Base-by-base conservation (phyloP, 1,284 basidiomycete genomes). In the Athelia sp. region DNA sequence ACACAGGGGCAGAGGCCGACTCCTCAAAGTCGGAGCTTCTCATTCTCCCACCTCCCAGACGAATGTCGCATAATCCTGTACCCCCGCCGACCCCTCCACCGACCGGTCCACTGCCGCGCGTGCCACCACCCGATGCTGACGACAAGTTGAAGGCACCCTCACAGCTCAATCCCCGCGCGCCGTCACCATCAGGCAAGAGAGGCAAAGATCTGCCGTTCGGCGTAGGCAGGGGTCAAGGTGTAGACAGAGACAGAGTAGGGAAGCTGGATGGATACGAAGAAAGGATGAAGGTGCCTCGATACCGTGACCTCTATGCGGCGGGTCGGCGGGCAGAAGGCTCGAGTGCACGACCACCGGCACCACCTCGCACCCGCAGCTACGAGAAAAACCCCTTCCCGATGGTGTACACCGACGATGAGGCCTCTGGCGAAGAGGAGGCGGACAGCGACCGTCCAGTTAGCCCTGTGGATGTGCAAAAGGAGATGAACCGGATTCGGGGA, bases 51-150 rank as follows among this genome's bases (percentile, higher is more conserved):
- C 50, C 52, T 43, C 69, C 71, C 3, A 71, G 65, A 50, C 67
- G 70, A n/a, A 61, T 76, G 3, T 70, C 72, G 1, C 73, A 77
- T 57, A 76, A 76, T 52, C 76, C 78, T 52, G 65, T 80, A n/a
- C 77, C 77, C 3, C 78, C 77, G 1, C 76, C 77, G 8, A 79
- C 72, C 52, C 78, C 78, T 3, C 76, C 79, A 0, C 79, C 78
- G 1, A 61, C 60, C 21, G 72, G 69, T 0, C 78, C 78, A 1
- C 56, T 80, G 14, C 78, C 78, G 1, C 68, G 64, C 23, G 61
- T 72, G 4, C 75, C 75, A 4, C 42, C 52, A 40, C 50, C 59
- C n/a, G 43, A 31, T 17, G 23, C 56, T 13, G 4, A 13, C 6
- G 26, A 29, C 43, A 51, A 42, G 49, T 46, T 53, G 29, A n/a